Percentiles rank a stretch among this genome's conserved stretches.
phyloP scores from a whole-genome alignment of 768 basidiomycete species.

The Tylopilus rubrobrunneus region DNA sequence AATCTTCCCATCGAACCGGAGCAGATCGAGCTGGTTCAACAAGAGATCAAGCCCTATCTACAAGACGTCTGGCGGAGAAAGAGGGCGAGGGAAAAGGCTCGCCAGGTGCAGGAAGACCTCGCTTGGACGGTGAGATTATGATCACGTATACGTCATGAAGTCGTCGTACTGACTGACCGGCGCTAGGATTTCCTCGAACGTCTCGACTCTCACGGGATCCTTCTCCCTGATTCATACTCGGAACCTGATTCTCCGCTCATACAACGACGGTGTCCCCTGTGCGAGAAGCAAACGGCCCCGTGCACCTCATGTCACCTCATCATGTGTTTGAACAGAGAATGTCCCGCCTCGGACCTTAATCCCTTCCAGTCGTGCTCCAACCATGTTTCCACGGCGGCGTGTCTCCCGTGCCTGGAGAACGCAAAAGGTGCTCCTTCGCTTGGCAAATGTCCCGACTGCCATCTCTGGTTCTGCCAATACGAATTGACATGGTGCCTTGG shows the following conservation, averaged over 20 bases:
- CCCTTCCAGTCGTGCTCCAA: conserved; percentile 18
- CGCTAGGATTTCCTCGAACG: conserved; percentile 15
- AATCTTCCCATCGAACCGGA: conserved; percentile 15
- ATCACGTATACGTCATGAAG: neutral
- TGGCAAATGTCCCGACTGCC: conserved; percentile 19
- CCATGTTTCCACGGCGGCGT: conserved; percentile 7
- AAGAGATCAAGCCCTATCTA: conserved; percentile 14
- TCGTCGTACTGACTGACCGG: neutral
- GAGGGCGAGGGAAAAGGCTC: conserved; percentile 1
- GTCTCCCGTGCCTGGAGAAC: conserved; percentile 9
- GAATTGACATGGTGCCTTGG: conserved; percentile 24
- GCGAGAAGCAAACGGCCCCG: too few species aligned
- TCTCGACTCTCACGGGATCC: conserved; percentile 11
- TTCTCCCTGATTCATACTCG: neutral
- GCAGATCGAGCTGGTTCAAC: conserved; percentile 15
- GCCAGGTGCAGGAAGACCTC: neutral
- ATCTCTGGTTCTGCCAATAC: conserved; percentile 19
- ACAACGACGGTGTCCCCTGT: too few species aligned
- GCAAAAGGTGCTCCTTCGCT: conserved; percentile 2
- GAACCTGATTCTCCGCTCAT: too few species aligned
- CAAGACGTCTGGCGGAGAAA: conserved; percentile 10
- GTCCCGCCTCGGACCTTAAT: conserved; percentile 13
- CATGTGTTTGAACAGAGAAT: conserved; percentile 19
- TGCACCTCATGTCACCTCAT: conserved; percentile 10
- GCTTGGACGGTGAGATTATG: conserved; percentile 12